phyloP scores from a whole-genome alignment of 1,284 basidiomycete genomes.

The Leccinum pachyderme region DNA sequence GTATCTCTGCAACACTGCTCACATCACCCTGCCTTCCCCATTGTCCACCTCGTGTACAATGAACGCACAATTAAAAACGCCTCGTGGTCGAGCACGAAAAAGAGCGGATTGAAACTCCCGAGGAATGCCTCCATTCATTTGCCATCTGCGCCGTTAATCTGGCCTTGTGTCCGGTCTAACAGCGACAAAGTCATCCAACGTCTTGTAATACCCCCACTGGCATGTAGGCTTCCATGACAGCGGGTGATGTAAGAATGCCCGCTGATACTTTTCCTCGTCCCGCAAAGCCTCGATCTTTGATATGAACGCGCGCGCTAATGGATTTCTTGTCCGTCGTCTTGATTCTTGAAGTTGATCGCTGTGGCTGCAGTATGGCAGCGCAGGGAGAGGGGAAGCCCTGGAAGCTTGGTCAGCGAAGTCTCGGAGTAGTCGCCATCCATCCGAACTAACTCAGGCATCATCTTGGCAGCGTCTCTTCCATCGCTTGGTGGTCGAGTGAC shows the following conservation, averaged over 20 bases:
- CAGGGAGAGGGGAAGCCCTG: too few relatives aligned
- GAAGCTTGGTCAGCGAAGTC: too few relatives aligned
- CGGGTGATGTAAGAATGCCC: slow-evolving; percentile 74
- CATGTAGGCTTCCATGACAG: slow-evolving; percentile 79
- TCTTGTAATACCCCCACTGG: slow-evolving; percentile 81
- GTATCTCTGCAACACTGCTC: slow-evolving; percentile 47
- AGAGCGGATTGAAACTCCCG: slow-evolving; percentile 73
- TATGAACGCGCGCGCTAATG: slow-evolving; percentile 81
- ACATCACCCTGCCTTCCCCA: slow-evolving; percentile 55
- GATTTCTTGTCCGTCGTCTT: slow-evolving; percentile 92
- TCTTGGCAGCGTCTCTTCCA: too few relatives aligned
- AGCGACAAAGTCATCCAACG: slow-evolving; percentile 85
- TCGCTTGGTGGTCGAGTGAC: slow-evolving; percentile 92
- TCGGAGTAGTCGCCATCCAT: too few relatives aligned
- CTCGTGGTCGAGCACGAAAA: slow-evolving; percentile 70
- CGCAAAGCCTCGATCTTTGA: slow-evolving; percentile 87
- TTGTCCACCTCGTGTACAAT: slow-evolving; percentile 45
- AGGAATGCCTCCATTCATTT: slow-evolving; percentile 85
- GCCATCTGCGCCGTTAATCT: slow-evolving; percentile 72
- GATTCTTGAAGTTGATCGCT: slow-evolving; percentile 87
- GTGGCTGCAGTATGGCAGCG: too few relatives aligned
- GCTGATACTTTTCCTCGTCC: slow-evolving; percentile 82
- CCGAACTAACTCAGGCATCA: too few relatives aligned
- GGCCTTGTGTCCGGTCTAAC: slow-evolving; percentile 82
- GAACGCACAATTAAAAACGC: slow-evolving; percentile 70